A percentile compares a stretch with the other conserved stretches of the same genome.
Evolutionary conservation across 1,284 basidiomycete species (phyloP).

Genomic region (Tilletiaria anomala): DNA sequence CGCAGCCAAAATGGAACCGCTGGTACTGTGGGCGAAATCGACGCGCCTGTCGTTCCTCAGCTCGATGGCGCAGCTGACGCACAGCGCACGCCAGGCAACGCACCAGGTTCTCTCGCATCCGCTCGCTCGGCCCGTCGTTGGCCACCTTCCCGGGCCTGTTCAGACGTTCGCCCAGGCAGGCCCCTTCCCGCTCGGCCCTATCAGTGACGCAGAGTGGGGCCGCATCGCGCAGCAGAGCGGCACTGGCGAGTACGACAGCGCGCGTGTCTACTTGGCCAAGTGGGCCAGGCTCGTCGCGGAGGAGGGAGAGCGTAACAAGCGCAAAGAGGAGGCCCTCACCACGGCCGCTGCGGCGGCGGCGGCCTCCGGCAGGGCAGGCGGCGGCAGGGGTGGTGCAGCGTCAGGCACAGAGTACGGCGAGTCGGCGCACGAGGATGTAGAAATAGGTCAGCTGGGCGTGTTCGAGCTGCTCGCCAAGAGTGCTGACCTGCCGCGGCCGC

Average conservation of each 20-base stretch:
- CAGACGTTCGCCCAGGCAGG: slow-evolving; percentile 31
- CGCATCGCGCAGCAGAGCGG: slow-evolving; percentile 13
- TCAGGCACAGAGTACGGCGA: too few species aligned
- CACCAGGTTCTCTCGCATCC: slow-evolving; percentile 26
- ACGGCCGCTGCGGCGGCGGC: background rate
- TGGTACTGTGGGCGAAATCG: slow-evolving; percentile 26
- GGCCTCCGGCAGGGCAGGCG: too few species aligned
- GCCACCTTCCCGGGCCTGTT: slow-evolving; percentile 18
- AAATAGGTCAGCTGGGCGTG: slow-evolving; percentile 17
- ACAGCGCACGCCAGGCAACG: slow-evolving; percentile 22
- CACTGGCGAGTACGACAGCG: slow-evolving; percentile 61
- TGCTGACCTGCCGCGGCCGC: slow-evolving; percentile 10
- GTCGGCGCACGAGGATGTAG: slow-evolving; percentile 1
- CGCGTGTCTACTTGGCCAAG: slow-evolving; percentile 82
- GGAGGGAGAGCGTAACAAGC: slow-evolving; percentile 32
- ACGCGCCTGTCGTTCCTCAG: slow-evolving; percentile 30
- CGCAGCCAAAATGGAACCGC: slow-evolving; percentile 15
- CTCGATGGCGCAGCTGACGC: slow-evolving; percentile 31
- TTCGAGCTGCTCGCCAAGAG: slow-evolving; percentile 21
- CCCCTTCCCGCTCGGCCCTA: slow-evolving; percentile 21
- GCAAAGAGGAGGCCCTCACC: slow-evolving; percentile 10
- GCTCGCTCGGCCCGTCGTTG: slow-evolving; percentile 16
- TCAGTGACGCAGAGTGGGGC: slow-evolving; percentile 18
- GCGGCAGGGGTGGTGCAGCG: too few species aligned
- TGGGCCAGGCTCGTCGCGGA: slow-evolving; percentile 81